Percentiles rank a stretch among this genome's conserved stretches.
phyloP scores from a whole-genome alignment of 2,329 filamentous ascomycete genomes.

The Pezicula radicicola region DNA sequence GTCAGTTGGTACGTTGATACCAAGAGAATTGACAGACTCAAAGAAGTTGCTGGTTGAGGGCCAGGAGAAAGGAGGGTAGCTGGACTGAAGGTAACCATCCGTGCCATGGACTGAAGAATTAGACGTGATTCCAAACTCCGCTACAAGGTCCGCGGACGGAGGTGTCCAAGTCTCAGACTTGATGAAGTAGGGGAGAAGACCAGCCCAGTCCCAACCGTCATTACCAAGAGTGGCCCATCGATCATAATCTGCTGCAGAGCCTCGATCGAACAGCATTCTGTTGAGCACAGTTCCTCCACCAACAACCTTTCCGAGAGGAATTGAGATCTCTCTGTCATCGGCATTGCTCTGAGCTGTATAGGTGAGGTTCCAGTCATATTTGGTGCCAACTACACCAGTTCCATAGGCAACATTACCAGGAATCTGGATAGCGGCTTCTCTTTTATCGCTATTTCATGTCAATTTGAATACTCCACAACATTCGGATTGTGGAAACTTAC shows the following conservation, averaged over 20 bases:
- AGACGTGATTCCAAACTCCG: slow-evolving; percentile 31
- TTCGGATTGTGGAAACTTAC: not conserved
- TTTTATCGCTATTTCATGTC: not conserved
- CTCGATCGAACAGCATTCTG: slow-evolving; percentile 33
- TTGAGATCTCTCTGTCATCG: not conserved
- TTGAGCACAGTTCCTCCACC: slow-evolving; percentile 39
- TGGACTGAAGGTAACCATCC: slow-evolving; percentile 34
- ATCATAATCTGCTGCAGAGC: slow-evolving; percentile 35
- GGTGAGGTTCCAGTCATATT: slow-evolving; percentile 1
- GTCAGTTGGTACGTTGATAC: not conserved
- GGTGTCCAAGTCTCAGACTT: slow-evolving; percentile 31
- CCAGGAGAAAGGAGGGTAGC: slow-evolving; percentile 35
- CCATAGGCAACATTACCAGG: not conserved
- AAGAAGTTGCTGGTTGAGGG: slow-evolving; percentile 23
- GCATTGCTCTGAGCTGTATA: not conserved
- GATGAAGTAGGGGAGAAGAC: slow-evolving; percentile 26
- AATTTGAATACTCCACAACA: not conserved
- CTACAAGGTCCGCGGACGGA: slow-evolving; percentile 24
- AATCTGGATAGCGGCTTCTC: not conserved
- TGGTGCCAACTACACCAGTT: not conserved
- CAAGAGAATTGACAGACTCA: not conserved
- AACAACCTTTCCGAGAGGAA: slow-evolving; percentile 3
- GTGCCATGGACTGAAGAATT: slow-evolving; percentile 31
- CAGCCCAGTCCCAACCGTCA: slow-evolving; percentile 37
- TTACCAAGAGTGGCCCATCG: slow-evolving; percentile 42